phyloP scores from a whole-genome alignment of 2,329 filamentous ascomycete species.

The Claviceps citrina region DNA sequence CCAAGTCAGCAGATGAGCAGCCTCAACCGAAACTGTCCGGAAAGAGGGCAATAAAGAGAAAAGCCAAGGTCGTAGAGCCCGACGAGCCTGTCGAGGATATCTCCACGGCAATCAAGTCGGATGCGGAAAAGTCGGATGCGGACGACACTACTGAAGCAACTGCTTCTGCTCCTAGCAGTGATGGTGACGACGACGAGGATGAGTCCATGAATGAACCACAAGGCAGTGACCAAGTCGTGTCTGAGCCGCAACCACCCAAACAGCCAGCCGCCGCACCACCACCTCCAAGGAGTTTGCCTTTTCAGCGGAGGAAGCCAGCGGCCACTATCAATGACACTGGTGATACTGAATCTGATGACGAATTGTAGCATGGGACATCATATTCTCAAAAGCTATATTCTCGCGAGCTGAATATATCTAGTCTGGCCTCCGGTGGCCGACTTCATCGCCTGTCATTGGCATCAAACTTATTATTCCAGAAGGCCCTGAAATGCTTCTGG shows the following conservation, averaged over 20 bases:
- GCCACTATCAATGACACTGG: constrained; percentile 30
- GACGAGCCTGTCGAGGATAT: constrained; percentile 31
- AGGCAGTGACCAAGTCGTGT: not conserved
- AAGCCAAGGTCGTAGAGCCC: constrained; percentile 27
- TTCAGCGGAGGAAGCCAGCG: constrained; percentile 20
- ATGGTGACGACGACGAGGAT: constrained; percentile 5
- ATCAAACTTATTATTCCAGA: constrained; percentile 39
- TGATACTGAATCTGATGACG: constrained; percentile 42
- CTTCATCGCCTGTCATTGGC: constrained; percentile 29
- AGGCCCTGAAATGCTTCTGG: constrained; percentile 46
- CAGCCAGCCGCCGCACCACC: constrained; percentile 18
- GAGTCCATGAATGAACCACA: not conserved
- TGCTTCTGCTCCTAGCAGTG: constrained; percentile 28
- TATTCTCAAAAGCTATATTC: not conserved
- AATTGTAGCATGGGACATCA: constrained; percentile 22
- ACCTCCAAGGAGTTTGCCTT: constrained; percentile 28
- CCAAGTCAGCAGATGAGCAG: constrained; percentile 12
- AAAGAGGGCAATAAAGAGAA: constrained; percentile 36
- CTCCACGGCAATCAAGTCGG: constrained; percentile 20
- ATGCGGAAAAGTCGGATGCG: constrained; percentile 25
- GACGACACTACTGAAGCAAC: constrained; percentile 26
- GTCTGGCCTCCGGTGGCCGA: not conserved
- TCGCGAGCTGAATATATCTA: not conserved
- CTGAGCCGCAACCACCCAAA: constrained; percentile 8
- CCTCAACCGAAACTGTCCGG: constrained; percentile 13